Base-by-base conservation (phyloP, 441 rosid genomes). In the Arabidopsis lyrata region DNA sequence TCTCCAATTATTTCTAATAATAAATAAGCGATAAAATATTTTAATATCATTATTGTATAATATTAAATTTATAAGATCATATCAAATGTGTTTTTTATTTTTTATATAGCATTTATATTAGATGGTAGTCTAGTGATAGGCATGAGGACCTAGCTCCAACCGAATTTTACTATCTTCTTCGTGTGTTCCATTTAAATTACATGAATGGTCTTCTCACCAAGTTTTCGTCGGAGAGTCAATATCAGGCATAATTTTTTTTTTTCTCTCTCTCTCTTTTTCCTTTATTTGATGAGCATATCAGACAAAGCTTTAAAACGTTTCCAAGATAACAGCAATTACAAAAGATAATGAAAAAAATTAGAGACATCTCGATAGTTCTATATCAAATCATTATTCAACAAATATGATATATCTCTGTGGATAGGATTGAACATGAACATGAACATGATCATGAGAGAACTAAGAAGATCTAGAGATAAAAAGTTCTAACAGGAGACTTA, bases 341-440 rank as follows among this genome's bases (percentile, higher is more conserved):
- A 41, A 50, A 50, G 55, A 68, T 61, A 34, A 50, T 67, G 9
- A 8, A 68, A 75, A 50, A 1, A 61, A 15, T 12, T 9, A 32
- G 13, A 34, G 42, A 16, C n/a, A 24, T 53, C 41, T 60, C 42
- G 16, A 67, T 5, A 12, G 2, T 34, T 39, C 68, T 22, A n/a
- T n/a, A 50, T 15, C 50, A 67, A 68, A 60, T 42, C 57, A 68
- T 42, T 41, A 67, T 50, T 6, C 31, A 60, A 53, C 39, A 61
- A 50, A 60, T 52, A 52, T 60, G 57, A 74, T 60, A 48, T 39
- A 49, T 67, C n/a, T 60, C 32, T 29, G 68, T 61, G 74, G 74
- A 75, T 75, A 60, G 57, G 42, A 75, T 60, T 60, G 68, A 67
- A 74, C 78, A 50, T 74, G 78, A 60, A 24, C 4, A 24, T 59